Evolutionary conservation across 176 grass and related monocot genomes (phyloP).

Genomic region (Miscanthus lutarioriparius): DNA sequence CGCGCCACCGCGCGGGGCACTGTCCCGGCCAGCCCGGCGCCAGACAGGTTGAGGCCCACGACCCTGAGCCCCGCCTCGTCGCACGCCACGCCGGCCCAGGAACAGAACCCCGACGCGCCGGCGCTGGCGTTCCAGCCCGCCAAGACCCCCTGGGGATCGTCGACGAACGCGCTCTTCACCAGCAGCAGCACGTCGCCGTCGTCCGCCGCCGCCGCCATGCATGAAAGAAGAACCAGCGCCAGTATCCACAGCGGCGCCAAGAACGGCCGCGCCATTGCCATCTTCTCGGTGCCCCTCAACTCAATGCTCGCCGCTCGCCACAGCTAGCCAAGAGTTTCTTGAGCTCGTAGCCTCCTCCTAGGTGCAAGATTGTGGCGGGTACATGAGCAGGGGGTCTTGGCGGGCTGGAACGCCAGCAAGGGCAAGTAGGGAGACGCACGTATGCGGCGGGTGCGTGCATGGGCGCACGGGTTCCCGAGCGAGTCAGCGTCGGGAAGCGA

Average conservation of each 20-base stretch:
- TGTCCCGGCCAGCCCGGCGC: conserved; percentile 49
- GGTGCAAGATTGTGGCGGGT: not conserved
- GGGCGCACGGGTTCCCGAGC: conserved; percentile 55
- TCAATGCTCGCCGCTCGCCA: not conserved
- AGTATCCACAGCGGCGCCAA: not conserved
- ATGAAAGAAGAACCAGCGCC: conserved; percentile 14
- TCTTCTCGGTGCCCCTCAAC: not conserved
- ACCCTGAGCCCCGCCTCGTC: conserved; percentile 48
- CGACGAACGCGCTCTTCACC: conserved; percentile 60
- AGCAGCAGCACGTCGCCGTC: conserved; percentile 61
- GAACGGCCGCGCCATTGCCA: conserved; percentile 23
- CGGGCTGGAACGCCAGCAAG: too few species aligned
- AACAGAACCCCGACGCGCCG: conserved; percentile 53
- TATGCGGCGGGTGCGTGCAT: conserved; percentile 31
- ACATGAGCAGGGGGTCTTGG: conserved; percentile 12
- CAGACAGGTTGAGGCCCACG: conserved; percentile 74
- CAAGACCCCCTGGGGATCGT: conserved; percentile 50
- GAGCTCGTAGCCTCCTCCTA: not conserved
- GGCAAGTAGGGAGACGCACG: not conserved
- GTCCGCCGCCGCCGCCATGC: not conserved
- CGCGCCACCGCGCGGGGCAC: conserved; percentile 49
- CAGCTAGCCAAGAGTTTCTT: not conserved
- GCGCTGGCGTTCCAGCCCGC: conserved; percentile 41
- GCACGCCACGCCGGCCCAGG: conserved; percentile 76
- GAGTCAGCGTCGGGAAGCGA: conserved; percentile 40